A percentile compares a stretch with the other conserved stretches of the same genome.
Conservation (phyloP, 305 asterid species). For the Fraxinus baroniana region DNA sequence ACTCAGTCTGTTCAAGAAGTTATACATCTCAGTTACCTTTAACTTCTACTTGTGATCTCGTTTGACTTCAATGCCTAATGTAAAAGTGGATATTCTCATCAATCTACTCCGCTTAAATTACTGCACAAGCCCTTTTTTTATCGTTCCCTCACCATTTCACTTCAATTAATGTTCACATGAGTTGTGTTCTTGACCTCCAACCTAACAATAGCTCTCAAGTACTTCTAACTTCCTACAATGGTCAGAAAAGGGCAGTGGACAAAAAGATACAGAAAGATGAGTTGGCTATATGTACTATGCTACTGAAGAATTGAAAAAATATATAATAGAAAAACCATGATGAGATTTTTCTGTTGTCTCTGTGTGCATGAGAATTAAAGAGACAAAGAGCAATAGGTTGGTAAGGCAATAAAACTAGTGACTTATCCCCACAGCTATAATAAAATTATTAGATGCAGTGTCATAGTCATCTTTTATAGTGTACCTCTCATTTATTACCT, state of each 20-base stretch:
- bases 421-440: slow-evolving; percentile 37
- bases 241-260: slow-evolving; percentile 23
- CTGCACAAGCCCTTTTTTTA: background rate
- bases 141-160: background rate
- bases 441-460: slow-evolving; percentile 52
- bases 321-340: background rate
- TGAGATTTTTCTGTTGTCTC: slow-evolving; percentile 10
- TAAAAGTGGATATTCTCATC: slow-evolving; percentile 13
- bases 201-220: slow-evolving; percentile 22
- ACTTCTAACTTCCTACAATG: slow-evolving; percentile 11
- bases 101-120: slow-evolving; percentile 20
- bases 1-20: background rate
- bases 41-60: slow-evolving; percentile 2
- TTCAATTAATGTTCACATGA: background rate
- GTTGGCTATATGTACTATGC: slow-evolving; percentile 33
- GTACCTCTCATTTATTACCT: slow-evolving; percentile 69
- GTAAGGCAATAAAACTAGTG: slow-evolving; percentile 21
- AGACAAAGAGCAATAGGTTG: slow-evolving; percentile 27
- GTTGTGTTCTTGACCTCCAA: slow-evolving; percentile 7
- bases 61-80: slow-evolving; percentile 19
- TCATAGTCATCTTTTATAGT: slow-evolving; percentile 64
- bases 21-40: background rate
- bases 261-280: slow-evolving; percentile 27
- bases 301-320: slow-evolving; percentile 13
- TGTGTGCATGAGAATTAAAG: slow-evolving; percentile 32